Evolutionary conservation across 2,329 filamentous ascomycete genomes (phyloP).

Genomic region (Paramyrothecium roridum): DNA sequence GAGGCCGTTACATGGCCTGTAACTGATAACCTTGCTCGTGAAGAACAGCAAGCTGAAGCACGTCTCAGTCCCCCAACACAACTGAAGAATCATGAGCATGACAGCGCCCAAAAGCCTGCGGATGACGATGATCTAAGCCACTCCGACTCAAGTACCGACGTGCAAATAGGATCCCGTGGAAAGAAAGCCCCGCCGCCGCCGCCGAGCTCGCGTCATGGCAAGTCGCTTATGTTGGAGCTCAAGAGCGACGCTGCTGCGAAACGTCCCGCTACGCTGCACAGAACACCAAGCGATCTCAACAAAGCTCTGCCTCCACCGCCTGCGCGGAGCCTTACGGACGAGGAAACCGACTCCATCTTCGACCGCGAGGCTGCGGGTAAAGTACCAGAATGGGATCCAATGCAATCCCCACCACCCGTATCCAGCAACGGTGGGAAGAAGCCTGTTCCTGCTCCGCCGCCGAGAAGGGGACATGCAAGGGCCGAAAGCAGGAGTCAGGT

Average conservation of each 20-base stretch:
- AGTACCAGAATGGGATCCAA: constrained; percentile 37
- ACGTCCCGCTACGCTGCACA: constrained; percentile 7
- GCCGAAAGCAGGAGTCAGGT: constrained; percentile 37
- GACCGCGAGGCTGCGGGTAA: constrained; percentile 53
- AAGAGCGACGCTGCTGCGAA: constrained; percentile 24
- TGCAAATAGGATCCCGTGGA: constrained; percentile 19
- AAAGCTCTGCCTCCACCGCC: constrained; percentile 61
- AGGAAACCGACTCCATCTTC: constrained; percentile 48
- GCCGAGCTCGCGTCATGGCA: constrained; percentile 72
- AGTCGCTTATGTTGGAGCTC: constrained; percentile 57
- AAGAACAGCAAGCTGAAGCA: background rate
- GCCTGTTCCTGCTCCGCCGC: constrained; percentile 48
- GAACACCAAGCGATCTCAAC: constrained; percentile 19
- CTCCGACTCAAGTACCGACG: constrained; percentile 24
- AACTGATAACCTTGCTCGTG: background rate
- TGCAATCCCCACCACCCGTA: constrained; percentile 26
- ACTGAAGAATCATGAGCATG: background rate
- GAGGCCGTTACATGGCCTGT: too few relatives aligned
- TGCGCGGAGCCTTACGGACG: constrained; percentile 40
- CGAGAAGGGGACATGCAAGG: constrained; percentile 43
- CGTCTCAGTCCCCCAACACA: background rate
- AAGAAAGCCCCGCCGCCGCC: constrained; percentile 72
- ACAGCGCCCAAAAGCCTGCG: constrained; percentile 9
- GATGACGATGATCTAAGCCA: constrained; percentile 15
- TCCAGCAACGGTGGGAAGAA: constrained; percentile 31